Base-by-base conservation (phyloP, 2,329 filamentous ascomycete genomes). In the Pseudocercospora crystallina region DNA sequence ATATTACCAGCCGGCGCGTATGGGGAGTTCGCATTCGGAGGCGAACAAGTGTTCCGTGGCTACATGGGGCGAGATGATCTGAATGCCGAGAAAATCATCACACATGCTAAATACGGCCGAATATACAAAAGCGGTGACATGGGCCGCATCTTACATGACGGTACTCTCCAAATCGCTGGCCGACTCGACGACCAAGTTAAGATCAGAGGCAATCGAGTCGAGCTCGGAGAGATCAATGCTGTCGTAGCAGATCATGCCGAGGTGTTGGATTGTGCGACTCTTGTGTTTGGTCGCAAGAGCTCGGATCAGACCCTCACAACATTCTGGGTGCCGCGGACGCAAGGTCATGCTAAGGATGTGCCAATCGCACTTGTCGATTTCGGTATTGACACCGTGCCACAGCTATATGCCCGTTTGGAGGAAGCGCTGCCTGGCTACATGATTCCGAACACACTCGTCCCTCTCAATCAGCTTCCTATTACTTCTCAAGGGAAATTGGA, bases 11-110 rank as follows among this genome's bases (percentile, higher is more conserved):
- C 80, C 5, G 89, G 90, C 2, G 86, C 82, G 56, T 74, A 89
- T 12, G 91, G 91, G 9, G 90, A 96, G 66, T 76, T 95, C 5
- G 95, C 88, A 63, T 94, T 95, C 66, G 90, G 89, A 11, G 91
- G 90, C 9, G 82, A 88, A 42, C 90, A 96, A 69, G 82, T 96
- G 5, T 81, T 77, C 36, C 76, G 79, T 34, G 89, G 89, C 1
- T 95, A 92, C 62, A 75, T 94, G 26, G 82, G 85, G 50, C 76
- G 80, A 67, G 77, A 81, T 0, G 76, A 79, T 3, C 70, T 88
- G 35, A 89, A 86, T 0, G 68, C 73, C 0, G 71, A 77, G 10
- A 89, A 85, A 60, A 89, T 95, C 52, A 76, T 92, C 41, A 57
- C 82, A 0, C 87, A 95, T 62, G 77, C 84, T 0, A 54, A 66